Evolutionary conservation across 78 protist genomes (phyloP).

Genomic region (Ministeria vibrans): DNA sequence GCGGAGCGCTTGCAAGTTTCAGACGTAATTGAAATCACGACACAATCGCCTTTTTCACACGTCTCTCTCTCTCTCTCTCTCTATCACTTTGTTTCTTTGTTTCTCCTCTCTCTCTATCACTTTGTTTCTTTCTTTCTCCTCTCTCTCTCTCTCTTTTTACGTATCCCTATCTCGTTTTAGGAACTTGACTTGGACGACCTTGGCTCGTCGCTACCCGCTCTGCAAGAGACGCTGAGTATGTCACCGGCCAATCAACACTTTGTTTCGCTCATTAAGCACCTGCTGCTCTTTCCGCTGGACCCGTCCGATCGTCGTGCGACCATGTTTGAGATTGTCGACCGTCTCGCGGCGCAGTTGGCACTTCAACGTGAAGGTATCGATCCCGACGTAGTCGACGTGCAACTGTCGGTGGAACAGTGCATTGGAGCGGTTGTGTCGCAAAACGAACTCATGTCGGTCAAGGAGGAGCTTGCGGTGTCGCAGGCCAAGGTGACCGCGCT

Average conservation of each 20-base stretch:
- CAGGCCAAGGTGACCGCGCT: neutral
- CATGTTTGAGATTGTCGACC: neutral
- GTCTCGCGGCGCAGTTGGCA: neutral
- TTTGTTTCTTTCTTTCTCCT: no score
- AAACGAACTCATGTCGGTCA: neutral
- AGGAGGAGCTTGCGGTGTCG: neutral
- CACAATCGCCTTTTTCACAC: no score
- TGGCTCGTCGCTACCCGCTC: no score
- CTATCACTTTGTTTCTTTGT: no score
- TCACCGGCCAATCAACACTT: no score
- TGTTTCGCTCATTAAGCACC: neutral
- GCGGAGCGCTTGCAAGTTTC: neutral
- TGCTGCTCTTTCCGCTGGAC: neutral
- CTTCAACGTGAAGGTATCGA: neutral
- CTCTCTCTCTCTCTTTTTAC: no score
- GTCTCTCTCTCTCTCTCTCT: no score
- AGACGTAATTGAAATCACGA: no score
- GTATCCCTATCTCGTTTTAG: no score
- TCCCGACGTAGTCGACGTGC: neutral
- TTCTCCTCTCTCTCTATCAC: no score
- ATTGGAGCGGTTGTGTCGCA: neutral
- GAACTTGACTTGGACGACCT: no score
- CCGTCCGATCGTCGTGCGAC: neutral
- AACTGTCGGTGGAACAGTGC: neutral
- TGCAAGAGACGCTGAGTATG: no score